These are phyloP conservation scores for Inonotus obliquus DNA, from an alignment of 1,284 basidiomycete genomes.

Conservation along the genomic window DNA sequence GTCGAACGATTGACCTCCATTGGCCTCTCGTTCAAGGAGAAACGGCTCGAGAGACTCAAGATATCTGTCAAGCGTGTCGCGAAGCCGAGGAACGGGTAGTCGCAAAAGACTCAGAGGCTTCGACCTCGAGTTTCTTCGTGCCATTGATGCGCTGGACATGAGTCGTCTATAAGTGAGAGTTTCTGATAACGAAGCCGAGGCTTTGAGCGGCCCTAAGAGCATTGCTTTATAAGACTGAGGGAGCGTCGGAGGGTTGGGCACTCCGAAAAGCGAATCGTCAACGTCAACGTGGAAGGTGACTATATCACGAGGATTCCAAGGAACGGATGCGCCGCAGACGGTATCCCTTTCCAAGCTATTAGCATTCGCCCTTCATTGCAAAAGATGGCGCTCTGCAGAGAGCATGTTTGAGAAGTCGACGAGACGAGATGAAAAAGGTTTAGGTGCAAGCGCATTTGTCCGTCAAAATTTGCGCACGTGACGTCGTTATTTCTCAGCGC, in stretches of 20 bases:
- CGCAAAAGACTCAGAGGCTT: slow-evolving; percentile 41
- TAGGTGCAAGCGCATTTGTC: no score
- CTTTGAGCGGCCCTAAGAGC: neutral
- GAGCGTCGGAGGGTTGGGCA: neutral
- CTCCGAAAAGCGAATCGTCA: neutral
- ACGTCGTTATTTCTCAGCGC: slow-evolving; percentile 6
- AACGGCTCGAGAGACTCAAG: slow-evolving; percentile 79
- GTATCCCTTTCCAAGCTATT: no score
- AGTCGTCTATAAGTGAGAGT: neutral
- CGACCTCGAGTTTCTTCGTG: neutral
- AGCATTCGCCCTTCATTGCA: no score
- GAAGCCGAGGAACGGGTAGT: slow-evolving; percentile 83
- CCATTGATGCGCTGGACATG: neutral
- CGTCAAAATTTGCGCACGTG: neutral
- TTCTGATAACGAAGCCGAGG: neutral
- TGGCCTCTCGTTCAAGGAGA: slow-evolving; percentile 68
- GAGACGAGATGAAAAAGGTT: neutral
- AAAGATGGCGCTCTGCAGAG: no score
- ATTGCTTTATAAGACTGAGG: neutral
- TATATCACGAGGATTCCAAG: no score
- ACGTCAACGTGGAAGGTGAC: neutral
- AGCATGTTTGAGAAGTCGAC: neutral
- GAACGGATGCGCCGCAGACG: no score
- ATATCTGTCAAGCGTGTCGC: slow-evolving; percentile 76
- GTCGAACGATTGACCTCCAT: slow-evolving; percentile 49